Conservation (phyloP, 805 yeast species). For the Starmerella lactis-condensi region DNA sequence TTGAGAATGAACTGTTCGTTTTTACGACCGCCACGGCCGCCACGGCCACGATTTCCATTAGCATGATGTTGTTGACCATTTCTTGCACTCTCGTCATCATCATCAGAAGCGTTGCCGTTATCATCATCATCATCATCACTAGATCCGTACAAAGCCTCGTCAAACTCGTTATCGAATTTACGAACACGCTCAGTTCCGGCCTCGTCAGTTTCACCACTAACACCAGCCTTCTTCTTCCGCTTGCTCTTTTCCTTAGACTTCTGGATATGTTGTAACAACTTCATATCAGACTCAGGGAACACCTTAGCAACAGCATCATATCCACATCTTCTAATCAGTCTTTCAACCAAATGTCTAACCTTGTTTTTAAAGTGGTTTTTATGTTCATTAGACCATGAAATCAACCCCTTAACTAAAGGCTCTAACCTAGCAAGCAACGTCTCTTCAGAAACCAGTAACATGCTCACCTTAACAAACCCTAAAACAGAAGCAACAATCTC, state of each 20-base stretch:
- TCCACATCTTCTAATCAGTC: conserved; percentile 82
- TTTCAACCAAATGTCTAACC: conserved; percentile 81
- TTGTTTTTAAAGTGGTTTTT: conserved; percentile 86
- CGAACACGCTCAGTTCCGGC: conserved; percentile 24
- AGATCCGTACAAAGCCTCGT: conserved; percentile 70
- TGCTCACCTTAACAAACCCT: conserved; percentile 84
- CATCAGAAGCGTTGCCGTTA: conserved; percentile 3
- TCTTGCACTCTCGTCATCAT: neutral
- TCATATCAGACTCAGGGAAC: conserved; percentile 81
- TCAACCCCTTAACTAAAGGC: conserved; percentile 47
- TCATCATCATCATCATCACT: conserved; percentile 33
- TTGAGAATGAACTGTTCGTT: conserved; percentile 45
- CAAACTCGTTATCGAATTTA: conserved; percentile 69
- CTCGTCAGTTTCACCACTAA: conserved; percentile 35
- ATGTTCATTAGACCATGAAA: conserved; percentile 91
- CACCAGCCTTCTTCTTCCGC: conserved; percentile 49
- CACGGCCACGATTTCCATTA: too few species aligned
- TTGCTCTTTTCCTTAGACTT: conserved; percentile 72
- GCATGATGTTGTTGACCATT: neutral
- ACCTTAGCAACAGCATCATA: conserved; percentile 58
- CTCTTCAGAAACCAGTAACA: conserved; percentile 64
- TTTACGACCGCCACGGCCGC: neutral
- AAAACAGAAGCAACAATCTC: conserved; percentile 89
- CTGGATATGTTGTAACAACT: conserved; percentile 65
- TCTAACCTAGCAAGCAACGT: conserved; percentile 47